Conservation (phyloP, 495 filamentous ascomycete species). For the Hyaloscypha finlandica region DNA sequence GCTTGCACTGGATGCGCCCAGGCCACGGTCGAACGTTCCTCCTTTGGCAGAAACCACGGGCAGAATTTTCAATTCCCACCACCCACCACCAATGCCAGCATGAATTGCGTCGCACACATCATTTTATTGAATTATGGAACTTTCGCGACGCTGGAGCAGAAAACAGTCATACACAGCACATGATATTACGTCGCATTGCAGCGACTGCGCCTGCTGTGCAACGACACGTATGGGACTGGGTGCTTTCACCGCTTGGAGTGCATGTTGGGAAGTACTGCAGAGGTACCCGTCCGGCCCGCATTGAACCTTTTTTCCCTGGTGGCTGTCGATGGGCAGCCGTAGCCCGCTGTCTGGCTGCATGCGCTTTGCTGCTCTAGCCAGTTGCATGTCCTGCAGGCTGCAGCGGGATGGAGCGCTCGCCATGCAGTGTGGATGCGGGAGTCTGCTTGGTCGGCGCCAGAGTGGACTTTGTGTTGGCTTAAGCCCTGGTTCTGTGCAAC, state of each 20-base stretch:
- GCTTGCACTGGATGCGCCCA: constrained; percentile 15
- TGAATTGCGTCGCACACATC: neutral
- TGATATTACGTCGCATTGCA: constrained; percentile 20
- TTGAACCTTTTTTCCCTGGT: neutral
- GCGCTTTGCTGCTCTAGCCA: constrained; percentile 24
- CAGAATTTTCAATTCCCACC: constrained; percentile 12
- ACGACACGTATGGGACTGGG: constrained; percentile 24
- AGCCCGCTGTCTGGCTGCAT: constrained; percentile 26
- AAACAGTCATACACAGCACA: neutral
- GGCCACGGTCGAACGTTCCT: constrained; percentile 2
- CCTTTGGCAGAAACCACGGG: constrained; percentile 8
- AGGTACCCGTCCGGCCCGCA: neutral
- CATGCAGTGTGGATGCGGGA: constrained; percentile 26
- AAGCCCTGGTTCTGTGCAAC: constrained; percentile 19
- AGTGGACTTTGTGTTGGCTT: neutral
- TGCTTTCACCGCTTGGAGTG: constrained; percentile 26
- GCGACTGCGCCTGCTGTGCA: constrained; percentile 13
- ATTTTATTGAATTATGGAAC: neutral
- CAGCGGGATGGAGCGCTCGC: constrained; percentile 25
- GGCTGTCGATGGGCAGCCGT: constrained; percentile 16
- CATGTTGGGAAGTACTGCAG: neutral
- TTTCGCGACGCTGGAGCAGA: neutral
- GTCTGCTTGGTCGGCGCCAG: constrained; percentile 11
- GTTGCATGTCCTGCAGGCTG: constrained; percentile 15
- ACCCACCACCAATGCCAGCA: neutral